phyloP scores from a whole-genome alignment of 371 early-diverging fungal genomes.

The Amoeboradix gromovi region DNA sequence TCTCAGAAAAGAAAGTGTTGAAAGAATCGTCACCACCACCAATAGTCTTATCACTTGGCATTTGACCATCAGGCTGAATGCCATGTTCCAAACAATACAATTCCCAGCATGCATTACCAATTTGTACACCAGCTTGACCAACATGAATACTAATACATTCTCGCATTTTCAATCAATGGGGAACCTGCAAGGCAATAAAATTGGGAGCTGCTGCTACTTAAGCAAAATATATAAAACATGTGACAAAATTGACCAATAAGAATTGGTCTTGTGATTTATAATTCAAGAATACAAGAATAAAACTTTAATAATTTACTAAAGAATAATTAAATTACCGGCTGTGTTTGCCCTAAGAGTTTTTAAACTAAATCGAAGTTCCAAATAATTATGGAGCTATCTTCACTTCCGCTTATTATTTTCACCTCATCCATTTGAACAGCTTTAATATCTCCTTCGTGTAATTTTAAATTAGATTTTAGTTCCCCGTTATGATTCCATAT shows the following conservation, averaged over 20 bases:
- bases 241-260: too few relatives aligned
- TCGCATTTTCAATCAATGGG: conserved; percentile 38
- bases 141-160: conserved; percentile 94
- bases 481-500: too few relatives aligned
- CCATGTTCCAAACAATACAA: conserved; percentile 94
- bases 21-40: conserved; percentile 44
- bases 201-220: too few relatives aligned
- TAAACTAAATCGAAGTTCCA: too few relatives aligned
- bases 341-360: too few relatives aligned
- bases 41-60: conserved; percentile 41
- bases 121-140: conserved; percentile 96
- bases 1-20: conserved; percentile 83
- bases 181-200: too few relatives aligned
- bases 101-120: conserved; percentile 99
- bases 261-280: too few relatives aligned
- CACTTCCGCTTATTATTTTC: conserved; percentile 43
- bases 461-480: conserved; percentile 35
- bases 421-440: conserved; percentile 46
- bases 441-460: conserved; percentile 66
- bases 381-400: conserved; percentile 80
- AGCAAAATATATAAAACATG: too few relatives aligned
- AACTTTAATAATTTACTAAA: too few relatives aligned
- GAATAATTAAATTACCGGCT: too few relatives aligned
- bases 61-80: conserved; percentile 80
- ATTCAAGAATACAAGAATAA: too few relatives aligned